Evolutionary conservation across 805 yeast genomes (phyloP).

Genomic region (Yarrowia deformans): DNA sequence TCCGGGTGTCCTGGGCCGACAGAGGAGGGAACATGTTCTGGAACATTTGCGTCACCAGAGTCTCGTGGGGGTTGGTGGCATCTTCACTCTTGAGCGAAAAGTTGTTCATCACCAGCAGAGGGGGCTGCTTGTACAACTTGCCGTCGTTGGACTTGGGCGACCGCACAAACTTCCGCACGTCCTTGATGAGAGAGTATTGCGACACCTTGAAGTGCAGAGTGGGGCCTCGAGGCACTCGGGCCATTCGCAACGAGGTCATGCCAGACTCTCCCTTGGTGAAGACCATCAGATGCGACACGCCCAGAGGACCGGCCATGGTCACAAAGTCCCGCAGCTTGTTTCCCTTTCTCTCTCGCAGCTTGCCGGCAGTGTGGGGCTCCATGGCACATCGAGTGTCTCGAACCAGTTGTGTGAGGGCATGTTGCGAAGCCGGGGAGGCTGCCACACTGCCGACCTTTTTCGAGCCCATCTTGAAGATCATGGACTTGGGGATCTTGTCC

Average conservation of each 20-base stretch:
- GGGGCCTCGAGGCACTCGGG: constrained; percentile 93
- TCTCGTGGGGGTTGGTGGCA: constrained; percentile 66
- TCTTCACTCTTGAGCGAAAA: constrained; percentile 70
- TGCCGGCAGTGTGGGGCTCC: constrained; percentile 97
- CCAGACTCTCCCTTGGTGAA: constrained; percentile 86
- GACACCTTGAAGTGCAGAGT: constrained; percentile 81
- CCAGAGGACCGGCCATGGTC: constrained; percentile 99
- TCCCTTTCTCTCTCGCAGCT: constrained; percentile 81
- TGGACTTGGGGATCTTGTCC: constrained; percentile 83
- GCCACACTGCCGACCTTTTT: constrained; percentile 54
- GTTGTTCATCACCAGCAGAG: constrained; percentile 91
- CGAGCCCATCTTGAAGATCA: constrained; percentile 89
- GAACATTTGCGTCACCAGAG: constrained; percentile 83
- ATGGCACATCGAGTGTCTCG: constrained; percentile 85
- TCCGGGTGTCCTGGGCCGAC: constrained; percentile 80
- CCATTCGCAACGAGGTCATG: constrained; percentile 79
- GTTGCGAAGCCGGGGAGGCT: constrained; percentile 58
- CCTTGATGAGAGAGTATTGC: constrained; percentile 81
- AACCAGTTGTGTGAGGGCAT: constrained; percentile 82
- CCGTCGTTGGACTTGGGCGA: constrained; percentile 74
- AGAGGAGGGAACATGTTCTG: constrained; percentile 97
- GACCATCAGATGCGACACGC: constrained; percentile 85
- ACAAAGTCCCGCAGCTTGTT: constrained; percentile 89
- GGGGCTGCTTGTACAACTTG: constrained; percentile 75
- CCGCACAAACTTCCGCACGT: constrained; percentile 70